Evolutionary conservation across 2,329 filamentous ascomycete genomes (phyloP).

Genomic region (Fusarium longipes): DNA sequence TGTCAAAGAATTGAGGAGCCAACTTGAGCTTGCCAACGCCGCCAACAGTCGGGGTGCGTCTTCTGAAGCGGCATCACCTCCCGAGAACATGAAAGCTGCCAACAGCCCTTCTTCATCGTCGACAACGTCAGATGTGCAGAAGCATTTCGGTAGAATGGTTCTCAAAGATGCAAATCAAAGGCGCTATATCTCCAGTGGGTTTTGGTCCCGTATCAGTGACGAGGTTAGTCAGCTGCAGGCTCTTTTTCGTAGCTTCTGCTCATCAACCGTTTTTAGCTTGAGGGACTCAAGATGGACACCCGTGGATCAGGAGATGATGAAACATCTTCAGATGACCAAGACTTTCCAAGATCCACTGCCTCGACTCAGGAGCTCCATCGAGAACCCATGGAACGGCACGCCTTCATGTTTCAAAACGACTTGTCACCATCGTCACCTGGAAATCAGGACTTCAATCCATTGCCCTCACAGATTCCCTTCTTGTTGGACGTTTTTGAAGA

Average conservation of each 20-base stretch:
- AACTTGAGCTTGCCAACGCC: constrained; percentile 57
- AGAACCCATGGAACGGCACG: constrained; percentile 59
- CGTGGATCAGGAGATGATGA: constrained; percentile 45
- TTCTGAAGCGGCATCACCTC: constrained; percentile 47
- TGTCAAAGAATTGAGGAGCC: constrained; percentile 61
- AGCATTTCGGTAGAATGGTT: constrained; percentile 61
- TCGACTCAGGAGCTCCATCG: constrained; percentile 56
- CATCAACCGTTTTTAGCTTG: constrained; percentile 50
- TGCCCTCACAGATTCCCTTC: constrained; percentile 67
- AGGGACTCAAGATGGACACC: constrained; percentile 57
- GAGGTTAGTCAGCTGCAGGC: constrained; percentile 54
- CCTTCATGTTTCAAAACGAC: constrained; percentile 64
- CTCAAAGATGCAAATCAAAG: constrained; percentile 56
- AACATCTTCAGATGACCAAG: constrained; percentile 54
- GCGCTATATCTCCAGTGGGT: constrained; percentile 63
- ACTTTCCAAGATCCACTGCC: constrained; percentile 44
- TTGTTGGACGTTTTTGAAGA: constrained; percentile 62
- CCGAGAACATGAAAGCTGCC: constrained; percentile 28
- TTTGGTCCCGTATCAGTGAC: constrained; percentile 67
- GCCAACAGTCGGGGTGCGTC: constrained; percentile 44
- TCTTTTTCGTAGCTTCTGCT: too few species aligned
- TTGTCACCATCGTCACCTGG: constrained; percentile 43
- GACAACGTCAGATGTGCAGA: constrained; percentile 48
- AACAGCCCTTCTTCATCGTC: constrained; percentile 22
- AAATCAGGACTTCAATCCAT: constrained; percentile 58